These are phyloP conservation scores for Aspergillus fijiensis DNA, from an alignment of 2,329 filamentous ascomycete species.

Conservation along the genomic window DNA sequence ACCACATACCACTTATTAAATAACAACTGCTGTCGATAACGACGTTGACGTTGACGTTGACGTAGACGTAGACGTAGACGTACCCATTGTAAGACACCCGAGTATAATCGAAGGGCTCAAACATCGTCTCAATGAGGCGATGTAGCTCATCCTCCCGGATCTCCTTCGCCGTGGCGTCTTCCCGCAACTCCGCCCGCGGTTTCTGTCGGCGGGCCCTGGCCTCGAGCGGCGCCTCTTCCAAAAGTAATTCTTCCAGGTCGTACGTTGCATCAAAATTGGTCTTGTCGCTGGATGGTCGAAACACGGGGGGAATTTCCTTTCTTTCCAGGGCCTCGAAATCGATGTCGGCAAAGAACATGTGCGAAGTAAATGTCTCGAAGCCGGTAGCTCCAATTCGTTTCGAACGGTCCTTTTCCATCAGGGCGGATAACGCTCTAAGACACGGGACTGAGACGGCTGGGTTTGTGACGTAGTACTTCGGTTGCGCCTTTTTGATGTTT, in stretches of 20 bases:
- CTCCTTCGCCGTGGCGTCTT: conserved; percentile 92
- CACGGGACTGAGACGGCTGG: conserved; percentile 87
- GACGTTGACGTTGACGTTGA: no score
- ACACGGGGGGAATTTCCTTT: conserved; percentile 87
- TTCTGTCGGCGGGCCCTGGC: conserved; percentile 91
- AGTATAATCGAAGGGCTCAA: conserved; percentile 94
- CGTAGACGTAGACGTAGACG: conserved; percentile 47
- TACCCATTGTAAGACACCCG: conserved; percentile 74
- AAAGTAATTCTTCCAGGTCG: conserved; percentile 85
- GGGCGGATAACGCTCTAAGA: conserved; percentile 80
- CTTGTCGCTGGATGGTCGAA: conserved; percentile 92
- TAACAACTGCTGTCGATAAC: neutral
- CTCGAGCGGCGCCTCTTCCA: conserved; percentile 94
- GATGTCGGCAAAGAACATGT: conserved; percentile 84
- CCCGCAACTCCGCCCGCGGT: conserved; percentile 84
- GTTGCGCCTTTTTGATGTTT: conserved; percentile 76
- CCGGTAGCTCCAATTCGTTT: conserved; percentile 78
- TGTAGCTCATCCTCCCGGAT: conserved; percentile 93
- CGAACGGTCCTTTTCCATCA: conserved; percentile 76
- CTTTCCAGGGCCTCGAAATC: conserved; percentile 81
- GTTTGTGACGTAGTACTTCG: conserved; percentile 87
- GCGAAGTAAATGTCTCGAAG: conserved; percentile 80
- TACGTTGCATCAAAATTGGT: conserved; percentile 99
- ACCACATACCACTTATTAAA: neutral
- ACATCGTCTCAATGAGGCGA: conserved; percentile 89